phyloP scores from a whole-genome alignment of 1,139 yeast genomes.

The Blastobotrys persicus region DNA sequence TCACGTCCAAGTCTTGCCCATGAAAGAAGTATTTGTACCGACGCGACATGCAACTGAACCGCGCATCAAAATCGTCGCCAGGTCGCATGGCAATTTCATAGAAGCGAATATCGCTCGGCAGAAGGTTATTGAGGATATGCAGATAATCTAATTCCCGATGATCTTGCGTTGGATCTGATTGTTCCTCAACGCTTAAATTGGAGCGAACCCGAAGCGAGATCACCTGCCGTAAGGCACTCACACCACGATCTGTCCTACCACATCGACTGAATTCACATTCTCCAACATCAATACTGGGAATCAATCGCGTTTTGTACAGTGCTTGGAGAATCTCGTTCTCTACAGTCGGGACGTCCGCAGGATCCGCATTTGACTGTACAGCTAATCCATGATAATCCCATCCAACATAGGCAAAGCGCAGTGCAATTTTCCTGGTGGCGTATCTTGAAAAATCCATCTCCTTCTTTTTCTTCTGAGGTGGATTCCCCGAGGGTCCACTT shows the following conservation, averaged over 20 bases:
- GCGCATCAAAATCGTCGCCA: slow-evolving; percentile 79
- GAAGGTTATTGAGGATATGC: slow-evolving; percentile 65
- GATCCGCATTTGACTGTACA: slow-evolving; percentile 57
- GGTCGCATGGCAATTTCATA: slow-evolving; percentile 82
- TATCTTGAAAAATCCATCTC: slow-evolving; percentile 68
- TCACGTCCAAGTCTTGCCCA: slow-evolving; percentile 54
- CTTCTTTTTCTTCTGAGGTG: slow-evolving; percentile 37
- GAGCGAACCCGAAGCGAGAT: slow-evolving; percentile 79
- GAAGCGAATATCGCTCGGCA: slow-evolving; percentile 81
- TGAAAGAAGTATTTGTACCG: slow-evolving; percentile 82
- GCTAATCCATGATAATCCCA: slow-evolving; percentile 88
- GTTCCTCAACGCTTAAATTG: slow-evolving; percentile 54
- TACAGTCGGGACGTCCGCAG: slow-evolving; percentile 70
- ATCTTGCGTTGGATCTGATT: slow-evolving; percentile 56
- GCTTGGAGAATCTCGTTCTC: slow-evolving; percentile 77
- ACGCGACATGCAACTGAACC: slow-evolving; percentile 81
- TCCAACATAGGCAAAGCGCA: slow-evolving; percentile 67
- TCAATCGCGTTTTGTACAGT: slow-evolving; percentile 61
- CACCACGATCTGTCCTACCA: slow-evolving; percentile 96
- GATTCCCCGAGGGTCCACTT: no score
- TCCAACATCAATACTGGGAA: slow-evolving; percentile 57
- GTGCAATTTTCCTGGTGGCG: slow-evolving; percentile 68
- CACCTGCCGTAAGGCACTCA: slow-evolving; percentile 95
- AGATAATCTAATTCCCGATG: slow-evolving; percentile 71
- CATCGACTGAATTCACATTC: slow-evolving; percentile 79